Base-by-base conservation (phyloP, 768 basidiomycete genomes). In the Hygrophoropsis aurantiaca region DNA sequence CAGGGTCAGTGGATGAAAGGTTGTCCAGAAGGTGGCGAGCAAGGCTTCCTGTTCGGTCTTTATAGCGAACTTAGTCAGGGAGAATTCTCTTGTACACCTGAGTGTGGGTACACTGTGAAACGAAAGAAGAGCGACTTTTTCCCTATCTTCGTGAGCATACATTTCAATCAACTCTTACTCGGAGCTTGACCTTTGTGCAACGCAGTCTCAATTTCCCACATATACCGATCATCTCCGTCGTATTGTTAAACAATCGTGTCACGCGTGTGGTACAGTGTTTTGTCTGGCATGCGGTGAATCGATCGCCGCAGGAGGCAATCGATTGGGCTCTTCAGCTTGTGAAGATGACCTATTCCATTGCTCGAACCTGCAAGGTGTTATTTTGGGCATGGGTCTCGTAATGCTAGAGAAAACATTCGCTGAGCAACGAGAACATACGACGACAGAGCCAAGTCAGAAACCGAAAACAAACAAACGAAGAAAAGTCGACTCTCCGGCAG, bases 1-100 rank as follows among this genome's bases (percentile, higher is more conserved):
- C 88, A 90, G 65, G 90, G 90, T 21, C 85, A 94, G 60, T 97
- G 92, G 92, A 97, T 97, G 94, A 90, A 89, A 62, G 94, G 94
- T 16, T 97, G 94, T 66, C 93, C 94, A 0, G 93, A 95, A 64
- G 90, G 89, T 42, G 84, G 85, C 58, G 93, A 97, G 64, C 93
- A 97, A 60, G 82, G 81, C 49, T 88, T 87, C 68, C 72, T 97
- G 42, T 97, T 97, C 68, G 79, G 83, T 53, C 77, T 93, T 24
- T 94, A 93, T 64, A 79, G 83, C 39, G 78, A 87, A 53, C 74
- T 94, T 42, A 78, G 75, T 55, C 77, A 78, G 42, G 82, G 81
- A 2, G 61, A 70, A 46, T 84, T 85, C 57, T 62, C 67, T 4
- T 97, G 93, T 66, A 86, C 93, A 23, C 76, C 84, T 51, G 78